Evolutionary conservation across 495 filamentous ascomycete species (phyloP).

Genomic region (Chaetomium cochliodes): DNA sequence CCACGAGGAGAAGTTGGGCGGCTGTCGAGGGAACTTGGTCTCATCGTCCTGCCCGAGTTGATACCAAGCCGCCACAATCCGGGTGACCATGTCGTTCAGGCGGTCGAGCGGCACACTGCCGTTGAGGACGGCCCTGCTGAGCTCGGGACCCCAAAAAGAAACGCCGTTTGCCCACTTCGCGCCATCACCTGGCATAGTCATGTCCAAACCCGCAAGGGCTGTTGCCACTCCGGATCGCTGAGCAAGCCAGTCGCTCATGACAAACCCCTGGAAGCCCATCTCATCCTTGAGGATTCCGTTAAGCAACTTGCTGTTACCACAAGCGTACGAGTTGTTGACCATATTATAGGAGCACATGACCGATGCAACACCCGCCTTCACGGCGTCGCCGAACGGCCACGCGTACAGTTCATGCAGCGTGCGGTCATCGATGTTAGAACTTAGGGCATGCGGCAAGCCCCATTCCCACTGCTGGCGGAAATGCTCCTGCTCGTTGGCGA

Average conservation of each 20-base stretch:
- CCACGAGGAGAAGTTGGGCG: conserved; percentile 92
- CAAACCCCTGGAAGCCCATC: conserved; percentile 90
- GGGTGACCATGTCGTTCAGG: conserved; percentile 89
- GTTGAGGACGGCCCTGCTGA: conserved; percentile 79
- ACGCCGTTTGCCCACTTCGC: conserved; percentile 70
- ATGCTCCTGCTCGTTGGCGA: conserved; percentile 75
- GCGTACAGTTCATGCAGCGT: conserved; percentile 80
- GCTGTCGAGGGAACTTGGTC: conserved; percentile 61
- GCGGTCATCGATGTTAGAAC: conserved; percentile 79
- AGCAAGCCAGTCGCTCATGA: conserved; percentile 91
- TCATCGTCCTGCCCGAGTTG: conserved; percentile 79
- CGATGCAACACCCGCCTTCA: conserved; percentile 81
- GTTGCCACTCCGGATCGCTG: conserved; percentile 78
- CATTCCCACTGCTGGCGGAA: conserved; percentile 79
- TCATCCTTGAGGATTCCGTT: conserved; percentile 96
- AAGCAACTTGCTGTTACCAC: conserved; percentile 85
- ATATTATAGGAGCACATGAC: conserved; percentile 89
- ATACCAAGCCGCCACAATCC: conserved; percentile 91
- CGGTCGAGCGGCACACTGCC: conserved; percentile 77
- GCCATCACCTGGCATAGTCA: conserved; percentile 96
- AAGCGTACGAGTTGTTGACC: conserved; percentile 89
- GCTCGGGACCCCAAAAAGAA: conserved; percentile 74
- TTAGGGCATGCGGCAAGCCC: conserved; percentile 70
- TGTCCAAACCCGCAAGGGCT: conserved; percentile 82
- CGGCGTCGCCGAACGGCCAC: conserved; percentile 86